phyloP scores from a whole-genome alignment of 352 stramenopile species.

The Pythium scleroteichum region DNA sequence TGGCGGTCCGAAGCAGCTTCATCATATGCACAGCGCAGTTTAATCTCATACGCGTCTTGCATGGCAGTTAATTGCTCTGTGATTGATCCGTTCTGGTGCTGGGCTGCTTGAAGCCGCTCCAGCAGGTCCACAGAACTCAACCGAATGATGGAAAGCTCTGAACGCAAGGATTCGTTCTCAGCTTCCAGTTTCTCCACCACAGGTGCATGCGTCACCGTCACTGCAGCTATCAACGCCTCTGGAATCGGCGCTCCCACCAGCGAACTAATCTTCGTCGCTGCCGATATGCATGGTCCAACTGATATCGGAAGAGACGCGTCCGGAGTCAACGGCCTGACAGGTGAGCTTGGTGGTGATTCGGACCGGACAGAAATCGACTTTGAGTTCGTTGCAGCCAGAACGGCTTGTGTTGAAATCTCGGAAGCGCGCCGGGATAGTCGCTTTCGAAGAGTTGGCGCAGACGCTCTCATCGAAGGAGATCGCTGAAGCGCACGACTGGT shows the following conservation, averaged over 20 bases:
- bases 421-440: conserved; percentile 21
- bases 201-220: background rate
- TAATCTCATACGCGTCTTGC: conserved; percentile 49
- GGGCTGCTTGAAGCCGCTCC: conserved; percentile 35
- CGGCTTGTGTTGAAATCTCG: conserved; percentile 2
- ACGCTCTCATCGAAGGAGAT: conserved; percentile 22
- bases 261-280: too few species aligned
- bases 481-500: conserved; percentile 7
- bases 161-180: conserved; percentile 31
- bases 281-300: background rate
- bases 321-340: background rate
- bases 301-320: background rate
- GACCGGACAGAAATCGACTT: conserved; percentile 1
- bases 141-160: conserved; percentile 18
- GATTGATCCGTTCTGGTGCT: conserved; percentile 45
- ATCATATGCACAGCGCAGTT: conserved; percentile 41
- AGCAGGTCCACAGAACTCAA: conserved; percentile 34
- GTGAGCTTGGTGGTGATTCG: conserved; percentile 16
- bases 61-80: conserved; percentile 41
- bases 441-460: conserved; percentile 11
- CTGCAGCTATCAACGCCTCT: background rate
- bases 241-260: too few species aligned
- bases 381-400: background rate
- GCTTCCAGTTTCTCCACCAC: conserved; percentile 6
- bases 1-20: conserved; percentile 33